phyloP scores from a whole-genome alignment of 2,329 filamentous ascomycete species.

The Pyricularia sp. region DNA sequence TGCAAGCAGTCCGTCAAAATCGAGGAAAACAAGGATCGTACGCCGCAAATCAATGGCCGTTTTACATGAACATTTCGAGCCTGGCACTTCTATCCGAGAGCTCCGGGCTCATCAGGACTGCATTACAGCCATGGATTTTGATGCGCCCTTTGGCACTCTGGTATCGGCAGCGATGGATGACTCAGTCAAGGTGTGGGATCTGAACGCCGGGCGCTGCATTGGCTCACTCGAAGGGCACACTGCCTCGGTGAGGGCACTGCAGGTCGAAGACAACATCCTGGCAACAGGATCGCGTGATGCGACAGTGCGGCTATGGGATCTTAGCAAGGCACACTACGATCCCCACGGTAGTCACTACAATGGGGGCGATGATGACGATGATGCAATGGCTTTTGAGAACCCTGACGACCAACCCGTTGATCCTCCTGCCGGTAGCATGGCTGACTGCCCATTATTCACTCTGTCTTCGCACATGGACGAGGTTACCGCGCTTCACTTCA shows the following conservation, averaged over 20 bases:
- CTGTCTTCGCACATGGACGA: constrained; percentile 86
- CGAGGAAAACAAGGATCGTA: constrained; percentile 41
- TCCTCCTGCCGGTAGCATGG: constrained; percentile 66
- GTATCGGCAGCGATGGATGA: constrained; percentile 88
- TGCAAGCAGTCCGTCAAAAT: constrained; percentile 34
- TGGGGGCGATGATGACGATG: constrained; percentile 46
- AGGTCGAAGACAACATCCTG: constrained; percentile 90
- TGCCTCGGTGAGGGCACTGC: constrained; percentile 80
- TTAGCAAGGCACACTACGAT: constrained; percentile 77
- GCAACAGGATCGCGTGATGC: constrained; percentile 93
- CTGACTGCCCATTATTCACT: constrained; percentile 78
- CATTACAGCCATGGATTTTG: constrained; percentile 87
- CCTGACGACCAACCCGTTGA: constrained; percentile 55
- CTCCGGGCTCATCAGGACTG: constrained; percentile 78
- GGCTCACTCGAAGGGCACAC: constrained; percentile 87
- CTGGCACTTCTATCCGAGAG: constrained; percentile 78
- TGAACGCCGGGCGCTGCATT: constrained; percentile 86
- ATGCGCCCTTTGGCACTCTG: constrained; percentile 92
- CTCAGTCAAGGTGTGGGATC: constrained; percentile 88
- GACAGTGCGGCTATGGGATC: constrained; percentile 87
- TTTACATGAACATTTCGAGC: constrained; percentile 86
- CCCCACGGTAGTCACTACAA: constrained; percentile 48
- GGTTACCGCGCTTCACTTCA: constrained; percentile 86
- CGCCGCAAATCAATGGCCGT: constrained; percentile 82
- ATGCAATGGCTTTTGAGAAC: constrained; percentile 62